Evolutionary conservation across 768 basidiomycete genomes (phyloP), one percentile per base, ranked within the genome.

Genomic region (Steccherinum ochraceum): DNA sequence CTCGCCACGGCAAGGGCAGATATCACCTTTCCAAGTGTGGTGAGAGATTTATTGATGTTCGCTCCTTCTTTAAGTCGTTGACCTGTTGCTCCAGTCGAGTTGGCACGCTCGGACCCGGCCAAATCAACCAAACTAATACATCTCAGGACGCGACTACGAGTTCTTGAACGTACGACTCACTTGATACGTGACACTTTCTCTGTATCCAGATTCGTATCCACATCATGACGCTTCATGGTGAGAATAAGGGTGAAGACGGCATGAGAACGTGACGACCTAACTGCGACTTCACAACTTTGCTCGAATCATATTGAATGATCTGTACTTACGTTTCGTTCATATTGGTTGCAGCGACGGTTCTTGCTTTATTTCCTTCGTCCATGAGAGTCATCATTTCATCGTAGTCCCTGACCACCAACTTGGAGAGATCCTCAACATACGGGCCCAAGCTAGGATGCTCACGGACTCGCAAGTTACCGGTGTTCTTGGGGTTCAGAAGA

Each of bases 161-260:
- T 2, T 20, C 25, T 18, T 11, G 24, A 12, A 12, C 12, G 19
- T 5, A 39, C 23, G 21, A 65, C 77, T 46, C 50, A 89, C 82
- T 83, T 95, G 65, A 99, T 98, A 46, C 95, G 86, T 12, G 95
- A 97, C n/a, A 97, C 96, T 67, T 98, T 99, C 69, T 99, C 96
- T 0, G 93, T 95, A 59, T 89, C 88, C 67, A 99, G 74, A 59
- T 90, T 90, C 1, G 92, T 92, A 41, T 76, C 78, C 10, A 74
- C 72, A 59, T 99, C 96, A 53, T 86, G 89, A 51, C 80, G 79
- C 73, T 89, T 95, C 82, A 95, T 94, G 12, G 90, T 91, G 52
- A 99, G 74, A 61, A 98, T 75, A 49, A 99, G 78, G 2, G 96
- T 98, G 65, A 99, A 99, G 30, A 99, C 95, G 2, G 95, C 93